Base-by-base conservation (phyloP, 208 protist species). In the Leishmania tropica region DNA sequence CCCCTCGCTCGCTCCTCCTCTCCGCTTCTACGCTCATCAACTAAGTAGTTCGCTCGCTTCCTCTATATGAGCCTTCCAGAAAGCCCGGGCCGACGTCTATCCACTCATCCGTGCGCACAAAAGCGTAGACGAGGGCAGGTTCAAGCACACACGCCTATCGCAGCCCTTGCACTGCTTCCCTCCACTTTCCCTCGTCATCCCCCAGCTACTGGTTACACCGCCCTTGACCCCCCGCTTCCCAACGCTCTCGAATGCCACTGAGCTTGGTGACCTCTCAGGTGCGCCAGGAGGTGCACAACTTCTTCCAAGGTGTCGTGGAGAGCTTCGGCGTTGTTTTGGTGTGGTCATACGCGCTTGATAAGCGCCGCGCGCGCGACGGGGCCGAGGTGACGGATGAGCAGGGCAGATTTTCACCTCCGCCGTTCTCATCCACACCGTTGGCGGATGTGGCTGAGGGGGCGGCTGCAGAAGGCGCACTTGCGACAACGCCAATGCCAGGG, bases 221-320 rank as follows among this genome's bases (percentile, higher is more conserved):
- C 17, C 72, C 15, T 48, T 42, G 8, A 47, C 7, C 6, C 45
- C 72, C n/a, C 73, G 73, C 48, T 64, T 37, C 35, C 13, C 15
- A 2, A 45, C 73, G 35, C 40, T 58, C 21, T 11, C 75, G 15
- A 1, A 60, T 68, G 47, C 51, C 47, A 28, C 24, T 48, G 17
- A 21, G 71, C 35, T 71, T 60, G n/a, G 56, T 62, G 31, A 48
- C 76, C 5, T 78, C 62, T 19, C 75, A 58, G 70, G n/a, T 81
- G 60, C 76, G 58, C 28, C 62, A 80, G 19, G 83, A 86, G 68
- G 76, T 70, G 35, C 37, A 54, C 24, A 70, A 62, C n/a, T 86
- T 86, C 58, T 86, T 60, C 42, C 83, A 83, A 21, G 83, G 83
- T 45, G 73, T 83, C 51, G 56, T 86, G 17, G 83, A 86, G 48